Conservation (phyloP, 495 filamentous ascomycete genomes). For the Xylaria scruposa region DNA sequence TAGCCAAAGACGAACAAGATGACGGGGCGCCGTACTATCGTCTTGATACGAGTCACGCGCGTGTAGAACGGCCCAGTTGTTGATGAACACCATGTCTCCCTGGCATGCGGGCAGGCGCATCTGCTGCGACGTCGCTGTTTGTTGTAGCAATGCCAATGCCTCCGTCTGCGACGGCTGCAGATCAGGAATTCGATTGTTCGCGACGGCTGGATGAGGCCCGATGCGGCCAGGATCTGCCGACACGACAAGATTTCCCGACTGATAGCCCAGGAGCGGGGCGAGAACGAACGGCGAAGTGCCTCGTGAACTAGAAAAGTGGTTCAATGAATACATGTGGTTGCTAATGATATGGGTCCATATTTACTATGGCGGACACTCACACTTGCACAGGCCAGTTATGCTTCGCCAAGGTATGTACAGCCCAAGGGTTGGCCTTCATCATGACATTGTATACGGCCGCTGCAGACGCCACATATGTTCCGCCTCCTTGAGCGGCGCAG, state of each 20-base stretch:
- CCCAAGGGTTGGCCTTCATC: conserved; percentile 38
- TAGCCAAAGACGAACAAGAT: conserved; percentile 60
- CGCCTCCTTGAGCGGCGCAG: conserved; percentile 45
- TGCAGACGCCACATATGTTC: conserved; percentile 52
- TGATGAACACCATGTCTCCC: conserved; percentile 69
- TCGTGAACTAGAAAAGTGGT: conserved; percentile 40
- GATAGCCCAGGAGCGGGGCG: conserved; percentile 47
- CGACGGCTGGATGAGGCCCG: conserved; percentile 46
- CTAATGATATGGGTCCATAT: neutral
- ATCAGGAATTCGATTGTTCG: conserved; percentile 38
- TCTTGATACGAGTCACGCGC: conserved; percentile 58
- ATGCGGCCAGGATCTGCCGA: conserved; percentile 53
- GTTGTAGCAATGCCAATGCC: conserved; percentile 44
- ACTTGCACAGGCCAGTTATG: conserved; percentile 52
- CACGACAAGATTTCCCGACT: conserved; percentile 43
- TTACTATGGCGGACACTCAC: conserved; percentile 37
- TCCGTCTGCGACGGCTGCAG: conserved; percentile 43
- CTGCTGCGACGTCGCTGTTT: conserved; percentile 43
- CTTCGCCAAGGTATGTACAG: conserved; percentile 39
- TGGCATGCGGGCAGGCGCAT: conserved; percentile 54
- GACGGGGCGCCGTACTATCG: conserved; percentile 41
- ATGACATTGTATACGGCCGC: conserved; percentile 50
- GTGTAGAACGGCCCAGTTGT: conserved; percentile 68
- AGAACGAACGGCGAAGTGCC: conserved; percentile 41
- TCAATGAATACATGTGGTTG: conserved; percentile 15